Percentiles rank a stretch among this genome's conserved stretches.
These are phyloP conservation scores for Beauveria sp. DNA, from an alignment of 2,329 filamentous ascomycete species.

Conservation along the genomic window DNA sequence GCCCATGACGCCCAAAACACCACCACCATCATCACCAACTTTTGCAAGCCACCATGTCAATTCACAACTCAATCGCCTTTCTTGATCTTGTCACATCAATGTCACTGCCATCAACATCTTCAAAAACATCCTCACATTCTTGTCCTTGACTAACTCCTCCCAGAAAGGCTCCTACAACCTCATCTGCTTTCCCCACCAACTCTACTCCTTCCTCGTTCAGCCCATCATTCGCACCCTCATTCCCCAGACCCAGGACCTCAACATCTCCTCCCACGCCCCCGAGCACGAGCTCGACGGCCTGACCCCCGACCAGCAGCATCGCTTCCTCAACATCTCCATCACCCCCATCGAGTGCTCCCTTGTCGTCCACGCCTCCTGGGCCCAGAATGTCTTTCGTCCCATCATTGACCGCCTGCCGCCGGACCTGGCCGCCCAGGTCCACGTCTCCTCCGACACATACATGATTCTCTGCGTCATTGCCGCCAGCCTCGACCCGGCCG, in stretches of 20 bases:
- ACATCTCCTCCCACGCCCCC: conserved; percentile 27
- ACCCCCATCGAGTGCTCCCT: conserved; percentile 90
- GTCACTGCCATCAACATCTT: background rate
- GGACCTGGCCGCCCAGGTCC: conserved; percentile 45
- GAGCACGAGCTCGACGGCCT: conserved; percentile 37
- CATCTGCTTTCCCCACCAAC: conserved; percentile 78
- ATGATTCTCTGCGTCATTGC: conserved; percentile 85
- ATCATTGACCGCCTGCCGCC: conserved; percentile 56
- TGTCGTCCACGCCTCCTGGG: conserved; percentile 73
- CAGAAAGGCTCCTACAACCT: conserved; percentile 82
- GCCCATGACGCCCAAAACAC: background rate
- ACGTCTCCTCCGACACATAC: conserved; percentile 76
- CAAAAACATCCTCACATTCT: too few relatives aligned
- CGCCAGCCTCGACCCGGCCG: conserved; percentile 83
- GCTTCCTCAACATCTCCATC: conserved; percentile 88
- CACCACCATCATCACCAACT: background rate
- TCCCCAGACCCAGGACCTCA: conserved; percentile 45
- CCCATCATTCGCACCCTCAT: conserved; percentile 81
- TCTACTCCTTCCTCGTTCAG: conserved; percentile 73
- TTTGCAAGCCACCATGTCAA: background rate
- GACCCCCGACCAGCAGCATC: conserved; percentile 51
- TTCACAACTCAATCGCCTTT: background rate
- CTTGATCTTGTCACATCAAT: too few relatives aligned
- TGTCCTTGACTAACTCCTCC: conserved; percentile 8
- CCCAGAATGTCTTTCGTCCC: conserved; percentile 67